Evolutionary conservation across 768 basidiomycete species (phyloP), one percentile per base, ranked within the genome.

Genomic region (Trametopsis cervina): DNA sequence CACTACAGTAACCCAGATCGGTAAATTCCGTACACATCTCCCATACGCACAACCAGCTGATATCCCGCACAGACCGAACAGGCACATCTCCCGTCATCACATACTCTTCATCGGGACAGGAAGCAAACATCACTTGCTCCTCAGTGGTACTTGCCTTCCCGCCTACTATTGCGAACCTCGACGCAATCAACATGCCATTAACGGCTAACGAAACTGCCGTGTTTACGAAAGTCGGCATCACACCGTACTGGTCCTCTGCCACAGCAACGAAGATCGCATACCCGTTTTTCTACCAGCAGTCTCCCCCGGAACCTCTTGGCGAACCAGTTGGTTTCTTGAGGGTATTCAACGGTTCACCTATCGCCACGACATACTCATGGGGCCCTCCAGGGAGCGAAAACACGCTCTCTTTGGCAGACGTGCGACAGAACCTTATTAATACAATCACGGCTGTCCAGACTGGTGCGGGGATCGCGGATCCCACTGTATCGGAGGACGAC

Each of bases 101-200:
- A 25, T 43, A 43, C 25, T 5, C 42, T 17, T 10, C 6, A 5
- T 11, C 42, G 5, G n/a, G 17, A 13, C 10, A 10, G 5, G 6
- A 10, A 9, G 23, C 42, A 12, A 43, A 5, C 18, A 11, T 20
- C 10, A 43, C 11, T 5, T 43, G 42, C 42, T 43, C 42, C 20
- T n/a, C 35, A 27, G 27, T 20, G 45, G 36, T 36, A 44, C 11
- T 26, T 21, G 37, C 46, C 13, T 42, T 44, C 48, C 50, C 42
- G 25, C 43, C 38, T 39, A 13, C 42, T 35, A 24, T 24, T 40
- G 22, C 45, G 29, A 29, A 41, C 33, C 44, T 52, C 25, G 50
- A 40, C 43, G 41, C 18, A 26, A 15, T 23, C 44, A 47, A 25
- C 51, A 44, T 47, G 50, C 46, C 46, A 18, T 45, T 55, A 47